Percentiles rank a stretch among this genome's conserved stretches.
Evolutionary conservation across 768 basidiomycete species (phyloP).

Genomic region (Boletus fagicola): DNA sequence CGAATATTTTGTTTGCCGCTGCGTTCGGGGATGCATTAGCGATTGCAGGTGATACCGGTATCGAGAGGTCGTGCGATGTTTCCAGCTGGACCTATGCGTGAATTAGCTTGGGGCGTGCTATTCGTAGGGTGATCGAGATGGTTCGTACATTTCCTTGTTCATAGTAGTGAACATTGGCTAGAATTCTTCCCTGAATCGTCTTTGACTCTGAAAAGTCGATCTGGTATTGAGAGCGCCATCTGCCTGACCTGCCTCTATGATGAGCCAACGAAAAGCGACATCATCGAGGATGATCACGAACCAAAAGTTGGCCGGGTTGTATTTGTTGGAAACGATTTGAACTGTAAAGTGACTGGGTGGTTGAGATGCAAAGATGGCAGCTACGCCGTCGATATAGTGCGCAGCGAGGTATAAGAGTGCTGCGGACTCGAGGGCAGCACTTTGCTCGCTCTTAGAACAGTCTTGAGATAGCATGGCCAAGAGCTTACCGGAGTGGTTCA

Average conservation of each 20-base stretch:
- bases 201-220: constrained; percentile 60
- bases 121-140: not conserved
- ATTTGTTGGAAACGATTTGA: constrained; percentile 93
- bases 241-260: constrained; percentile 67
- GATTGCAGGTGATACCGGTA: constrained; percentile 61
- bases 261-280: not conserved
- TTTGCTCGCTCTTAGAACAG: constrained; percentile 28
- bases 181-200: constrained; percentile 66
- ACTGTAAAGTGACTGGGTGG: constrained; percentile 55
- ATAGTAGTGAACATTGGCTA: constrained; percentile 92
- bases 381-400: constrained; percentile 82
- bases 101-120: not conserved
- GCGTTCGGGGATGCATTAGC: constrained; percentile 48
- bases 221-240: constrained; percentile 88
- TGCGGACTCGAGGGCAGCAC: constrained; percentile 68
- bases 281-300: constrained; percentile 28
- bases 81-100: constrained; percentile 78
- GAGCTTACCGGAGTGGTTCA: constrained; percentile 73
- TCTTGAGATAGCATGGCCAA: not conserved
- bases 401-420: constrained; percentile 66
- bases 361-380: constrained; percentile 63
- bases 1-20: constrained; percentile 70
- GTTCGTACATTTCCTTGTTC: constrained; percentile 88
- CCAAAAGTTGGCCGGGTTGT: constrained; percentile 94
- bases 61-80: constrained; percentile 64